Conservation (phyloP, 441 rosid species). For the Capsella rubella region DNA sequence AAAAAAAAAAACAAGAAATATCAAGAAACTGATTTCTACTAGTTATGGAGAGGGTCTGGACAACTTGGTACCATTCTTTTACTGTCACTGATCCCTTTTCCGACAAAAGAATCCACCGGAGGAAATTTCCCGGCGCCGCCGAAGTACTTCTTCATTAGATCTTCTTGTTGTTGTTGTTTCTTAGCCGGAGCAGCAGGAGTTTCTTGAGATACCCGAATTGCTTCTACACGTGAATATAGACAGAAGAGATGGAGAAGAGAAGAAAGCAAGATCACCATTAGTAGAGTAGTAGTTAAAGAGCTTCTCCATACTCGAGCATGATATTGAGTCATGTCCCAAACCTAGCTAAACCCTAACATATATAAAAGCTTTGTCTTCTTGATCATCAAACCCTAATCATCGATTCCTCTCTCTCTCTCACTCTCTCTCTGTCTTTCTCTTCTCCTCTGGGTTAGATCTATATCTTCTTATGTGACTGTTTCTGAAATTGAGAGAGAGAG, state of each 20-base stretch:
- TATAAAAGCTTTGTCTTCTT: conserved; percentile 33
- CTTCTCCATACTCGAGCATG: conserved; percentile 44
- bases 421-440: conserved; percentile 5
- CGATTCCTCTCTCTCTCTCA: neutral
- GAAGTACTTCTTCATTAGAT: conserved; percentile 51
- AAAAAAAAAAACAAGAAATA: neutral
- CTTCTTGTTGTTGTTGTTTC: conserved; percentile 27
- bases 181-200: conserved; percentile 17
- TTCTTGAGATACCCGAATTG: conserved; percentile 52
- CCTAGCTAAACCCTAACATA: conserved; percentile 40
- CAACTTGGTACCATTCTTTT: conserved; percentile 90
- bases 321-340: conserved; percentile 42
- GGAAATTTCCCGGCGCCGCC: conserved; percentile 45
- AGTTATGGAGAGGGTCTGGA: conserved; percentile 97
- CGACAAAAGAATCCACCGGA: conserved; percentile 43
- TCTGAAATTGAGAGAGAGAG: conserved; percentile 27
- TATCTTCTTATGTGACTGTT: conserved; percentile 2
- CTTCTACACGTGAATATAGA: conserved; percentile 47
- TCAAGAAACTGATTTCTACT: conserved; percentile 43
- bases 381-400: conserved; percentile 42
- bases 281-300: conserved; percentile 23
- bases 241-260: conserved; percentile 25
- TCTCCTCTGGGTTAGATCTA: conserved; percentile 34
- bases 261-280: conserved; percentile 38
- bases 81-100: conserved; percentile 55